A percentile compares a stretch with the other conserved stretches of the same genome.
phyloP scores from a whole-genome alignment of 2,329 filamentous ascomycete genomes.

The Xylariomycetidae sp. region DNA sequence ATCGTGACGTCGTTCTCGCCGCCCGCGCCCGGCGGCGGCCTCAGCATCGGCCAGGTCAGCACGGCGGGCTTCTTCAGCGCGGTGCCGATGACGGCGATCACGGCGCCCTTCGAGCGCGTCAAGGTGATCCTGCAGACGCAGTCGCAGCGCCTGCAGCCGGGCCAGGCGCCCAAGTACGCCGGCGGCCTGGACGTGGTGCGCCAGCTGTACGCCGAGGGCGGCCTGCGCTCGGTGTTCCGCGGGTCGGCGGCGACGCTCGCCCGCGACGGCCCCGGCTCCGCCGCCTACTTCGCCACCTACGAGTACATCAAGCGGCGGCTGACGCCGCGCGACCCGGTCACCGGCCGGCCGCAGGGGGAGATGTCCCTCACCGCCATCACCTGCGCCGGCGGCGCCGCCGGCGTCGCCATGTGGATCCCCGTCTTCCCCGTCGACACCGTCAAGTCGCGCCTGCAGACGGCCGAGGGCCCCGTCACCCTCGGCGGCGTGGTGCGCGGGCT shows the following conservation, averaged over 20 bases:
- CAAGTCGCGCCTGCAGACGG: constrained; percentile 89
- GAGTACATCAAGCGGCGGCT: constrained; percentile 87
- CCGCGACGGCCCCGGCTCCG: constrained; percentile 85
- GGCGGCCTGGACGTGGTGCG: constrained; percentile 86
- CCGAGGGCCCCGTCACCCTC: constrained; percentile 71
- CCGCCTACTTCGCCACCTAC: constrained; percentile 96
- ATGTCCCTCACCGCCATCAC: constrained; percentile 79
- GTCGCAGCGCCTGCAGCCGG: constrained; percentile 76
- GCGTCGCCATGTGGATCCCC: constrained; percentile 98
- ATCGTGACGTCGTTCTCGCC: constrained; percentile 66
- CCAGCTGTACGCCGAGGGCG: constrained; percentile 88
- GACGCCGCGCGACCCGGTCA: constrained; percentile 72
- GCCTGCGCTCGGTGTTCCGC: constrained; percentile 85
- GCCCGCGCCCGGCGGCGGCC: constrained; percentile 60
- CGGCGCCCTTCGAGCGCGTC: constrained; percentile 97
- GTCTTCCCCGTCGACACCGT: constrained; percentile 97
- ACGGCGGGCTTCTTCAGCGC: constrained; percentile 96
- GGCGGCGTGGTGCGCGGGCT: constrained; percentile 72
- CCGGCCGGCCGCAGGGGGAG: constrained; percentile 67
- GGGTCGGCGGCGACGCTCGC: constrained; percentile 87
- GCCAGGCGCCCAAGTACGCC: constrained; percentile 87
- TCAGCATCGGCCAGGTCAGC: constrained; percentile 81
- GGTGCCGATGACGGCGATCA: constrained; percentile 95
- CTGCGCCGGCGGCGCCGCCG: constrained; percentile 80
- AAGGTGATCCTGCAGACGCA: constrained; percentile 98